These are phyloP conservation scores for Colletotrichum sp. DNA, from an alignment of 2,329 filamentous ascomycete genomes.

Conservation along the genomic window DNA sequence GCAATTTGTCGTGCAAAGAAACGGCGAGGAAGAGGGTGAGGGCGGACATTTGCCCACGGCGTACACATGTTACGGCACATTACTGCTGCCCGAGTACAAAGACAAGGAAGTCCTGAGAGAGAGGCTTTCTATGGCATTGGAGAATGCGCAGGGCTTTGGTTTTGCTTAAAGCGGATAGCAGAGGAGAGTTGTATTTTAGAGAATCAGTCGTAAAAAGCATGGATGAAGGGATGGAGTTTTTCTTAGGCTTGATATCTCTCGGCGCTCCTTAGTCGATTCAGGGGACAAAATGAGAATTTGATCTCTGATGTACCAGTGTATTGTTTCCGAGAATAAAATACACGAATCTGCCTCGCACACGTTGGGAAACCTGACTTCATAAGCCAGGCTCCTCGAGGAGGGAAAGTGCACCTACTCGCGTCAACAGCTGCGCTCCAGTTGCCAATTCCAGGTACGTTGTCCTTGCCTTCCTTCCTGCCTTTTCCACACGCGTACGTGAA, in stretches of 20 bases:
- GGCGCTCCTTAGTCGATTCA: not conserved
- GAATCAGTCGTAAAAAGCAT: not conserved
- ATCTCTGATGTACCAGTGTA: too few relatives aligned
- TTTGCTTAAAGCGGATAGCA: constrained; percentile 59
- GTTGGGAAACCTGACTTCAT: too few relatives aligned
- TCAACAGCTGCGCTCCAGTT: too few relatives aligned
- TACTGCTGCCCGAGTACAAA: constrained; percentile 84
- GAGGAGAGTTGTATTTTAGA: not conserved
- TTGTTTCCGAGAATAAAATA: too few relatives aligned
- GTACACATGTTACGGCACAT: constrained; percentile 90
- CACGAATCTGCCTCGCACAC: too few relatives aligned
- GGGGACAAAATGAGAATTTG: not conserved
- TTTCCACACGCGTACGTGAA: too few relatives aligned
- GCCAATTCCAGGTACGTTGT: too few relatives aligned
- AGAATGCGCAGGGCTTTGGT: constrained; percentile 90
- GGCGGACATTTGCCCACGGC: constrained; percentile 76
- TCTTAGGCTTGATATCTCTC: not conserved
- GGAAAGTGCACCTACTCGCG: too few relatives aligned
- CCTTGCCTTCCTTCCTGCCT: too few relatives aligned
- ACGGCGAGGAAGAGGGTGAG: constrained; percentile 65
- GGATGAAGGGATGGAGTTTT: not conserved
- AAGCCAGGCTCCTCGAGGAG: too few relatives aligned
- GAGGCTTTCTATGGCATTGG: constrained; percentile 83
- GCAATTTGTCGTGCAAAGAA: constrained; percentile 82
- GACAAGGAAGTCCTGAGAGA: constrained; percentile 72